Conservation (phyloP, 2,329 filamentous ascomycete genomes). For the Penicillium hesseltinei region DNA sequence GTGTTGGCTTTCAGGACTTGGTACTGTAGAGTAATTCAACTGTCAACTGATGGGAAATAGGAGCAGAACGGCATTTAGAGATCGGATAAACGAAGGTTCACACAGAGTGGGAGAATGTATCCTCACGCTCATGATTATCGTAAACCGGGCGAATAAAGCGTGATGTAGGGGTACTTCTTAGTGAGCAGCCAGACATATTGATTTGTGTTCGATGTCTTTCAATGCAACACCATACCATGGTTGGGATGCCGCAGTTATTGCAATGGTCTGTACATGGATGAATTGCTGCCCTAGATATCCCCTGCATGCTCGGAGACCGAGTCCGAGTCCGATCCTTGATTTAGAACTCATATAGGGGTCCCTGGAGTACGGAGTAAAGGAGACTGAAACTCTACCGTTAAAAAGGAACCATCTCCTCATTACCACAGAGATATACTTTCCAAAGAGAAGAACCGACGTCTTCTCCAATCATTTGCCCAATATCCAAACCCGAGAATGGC, state of each 20-base stretch:
- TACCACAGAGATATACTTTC: neutral
- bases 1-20: neutral
- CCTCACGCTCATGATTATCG: neutral
- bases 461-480: neutral
- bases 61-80: neutral
- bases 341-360: neutral
- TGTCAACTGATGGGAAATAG: no score
- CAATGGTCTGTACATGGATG: neutral
- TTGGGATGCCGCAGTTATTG: neutral
- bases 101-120: neutral
- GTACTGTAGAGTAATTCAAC: neutral
- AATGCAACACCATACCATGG: neutral
- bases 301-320: slow-evolving; percentile 13
- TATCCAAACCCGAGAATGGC: slow-evolving; percentile 3
- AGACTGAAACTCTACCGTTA: neutral
- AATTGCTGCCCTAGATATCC: neutral
- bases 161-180: neutral
- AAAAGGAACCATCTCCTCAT: neutral
- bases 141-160: neutral
- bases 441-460: no score
- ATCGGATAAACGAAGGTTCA: neutral
- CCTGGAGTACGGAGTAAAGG: neutral
- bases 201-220: neutral
- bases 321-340: slow-evolving; percentile 13
- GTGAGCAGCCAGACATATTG: neutral